Percentiles rank a stretch among this genome's conserved stretches.
phyloP scores from a whole-genome alignment of 2,329 filamentous ascomycete species.

The Colletotrichum noveboracense region DNA sequence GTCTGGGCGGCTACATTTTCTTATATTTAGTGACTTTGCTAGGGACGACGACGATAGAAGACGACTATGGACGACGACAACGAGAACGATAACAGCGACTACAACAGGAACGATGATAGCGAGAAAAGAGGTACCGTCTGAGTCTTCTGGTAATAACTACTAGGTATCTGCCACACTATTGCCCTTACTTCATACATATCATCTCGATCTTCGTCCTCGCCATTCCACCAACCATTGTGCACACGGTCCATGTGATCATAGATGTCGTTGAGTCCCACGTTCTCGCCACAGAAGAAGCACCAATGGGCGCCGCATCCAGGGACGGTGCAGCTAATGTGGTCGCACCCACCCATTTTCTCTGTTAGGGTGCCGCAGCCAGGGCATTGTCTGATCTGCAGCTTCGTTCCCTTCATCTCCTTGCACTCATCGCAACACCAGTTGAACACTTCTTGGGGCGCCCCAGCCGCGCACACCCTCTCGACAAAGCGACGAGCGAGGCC shows the following conservation, averaged over 20 bases:
- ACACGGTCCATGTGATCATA: constrained; percentile 40
- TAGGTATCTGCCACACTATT: no score
- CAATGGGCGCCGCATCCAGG: constrained; percentile 38
- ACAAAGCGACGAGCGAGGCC: constrained; percentile 44
- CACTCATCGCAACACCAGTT: constrained; percentile 50
- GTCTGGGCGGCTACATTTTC: no score
- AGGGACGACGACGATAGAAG: no score
- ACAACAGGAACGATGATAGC: no score
- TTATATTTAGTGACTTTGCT: background rate
- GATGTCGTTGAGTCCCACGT: constrained; percentile 29
- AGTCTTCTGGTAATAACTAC: no score
- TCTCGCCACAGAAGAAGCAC: constrained; percentile 44
- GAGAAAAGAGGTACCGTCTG: no score
- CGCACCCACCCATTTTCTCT: constrained; percentile 41
- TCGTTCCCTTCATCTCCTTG: constrained; percentile 19
- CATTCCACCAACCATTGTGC: constrained; percentile 35
- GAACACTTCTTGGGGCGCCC: constrained; percentile 38
- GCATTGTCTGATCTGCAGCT: constrained; percentile 32
- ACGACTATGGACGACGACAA: no score
- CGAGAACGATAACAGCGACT: no score
- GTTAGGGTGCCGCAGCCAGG: constrained; percentile 41
- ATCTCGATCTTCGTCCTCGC: constrained; percentile 7
- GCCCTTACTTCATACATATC: no score
- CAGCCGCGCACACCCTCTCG: constrained; percentile 48
- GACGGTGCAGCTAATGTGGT: constrained; percentile 41